Evolutionary conservation across 2,329 filamentous ascomycete species (phyloP), one percentile per base, ranked within the genome.

Genomic region (Diaporthe amygdali): DNA sequence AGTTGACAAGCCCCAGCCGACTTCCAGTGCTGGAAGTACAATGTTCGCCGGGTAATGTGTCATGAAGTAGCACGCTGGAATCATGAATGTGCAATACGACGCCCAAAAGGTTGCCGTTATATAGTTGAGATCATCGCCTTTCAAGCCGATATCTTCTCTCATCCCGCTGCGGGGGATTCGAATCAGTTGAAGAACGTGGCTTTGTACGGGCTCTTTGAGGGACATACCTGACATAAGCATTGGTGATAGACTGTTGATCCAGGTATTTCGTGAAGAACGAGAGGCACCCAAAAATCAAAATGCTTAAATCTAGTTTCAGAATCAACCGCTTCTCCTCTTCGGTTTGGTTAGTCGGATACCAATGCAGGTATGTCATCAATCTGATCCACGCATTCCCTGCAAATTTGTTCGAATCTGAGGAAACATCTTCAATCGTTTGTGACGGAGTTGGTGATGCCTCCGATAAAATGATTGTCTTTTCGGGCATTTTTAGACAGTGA

Each of bases 191-290:
- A n/a, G 2, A 34, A 4, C n/a, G n/a, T n/a, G 0, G 17, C 2
- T n/a, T 32, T 27, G 0, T 9, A n/a, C 7, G 5, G 20, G 69
- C 15, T 51, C 72, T 20, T 9, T 2, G 1, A 39, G 14, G 10
- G 17, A 74, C 75, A 7, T 73, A 79, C 80, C 77, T 81, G 25
- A 82, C 79, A 69, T 80, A 81, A 47, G 79, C 80, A 27, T 82
- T 82, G 61, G 80, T 81, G n/a, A 81, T 75, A 2, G 79, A 79
- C 27, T 79, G 78, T 51, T 81, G 80, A 59, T 82, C 80, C 7
- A 83, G 76, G 66, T 82, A 82, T 55, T 83, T 82, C 5, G 81
- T 83, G 69, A 82, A 83, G 74, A 82, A 82, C 9, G 78, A 81
- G 5, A 82, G 72, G 30, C 81, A 83, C 0, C 81, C 81, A 72